Evolutionary conservation across 2,329 filamentous ascomycete species (phyloP), one percentile per base, ranked within the genome.

Genomic region (Exophiala sp.): DNA sequence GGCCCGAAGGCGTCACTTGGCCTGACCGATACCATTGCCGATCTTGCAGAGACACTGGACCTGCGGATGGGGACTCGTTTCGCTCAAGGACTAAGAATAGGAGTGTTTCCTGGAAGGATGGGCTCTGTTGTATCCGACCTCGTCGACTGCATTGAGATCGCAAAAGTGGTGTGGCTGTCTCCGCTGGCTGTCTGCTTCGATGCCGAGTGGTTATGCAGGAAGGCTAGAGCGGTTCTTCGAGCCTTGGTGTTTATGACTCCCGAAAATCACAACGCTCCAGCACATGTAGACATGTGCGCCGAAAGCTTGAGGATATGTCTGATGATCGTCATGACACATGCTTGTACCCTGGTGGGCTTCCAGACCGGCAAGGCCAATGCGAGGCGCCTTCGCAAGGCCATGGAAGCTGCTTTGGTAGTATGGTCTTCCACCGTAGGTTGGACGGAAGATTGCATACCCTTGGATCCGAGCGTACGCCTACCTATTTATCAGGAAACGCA

Each of bases 201-300:
- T 32, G 55, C 55, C 11, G 55, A 58, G 47, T 58, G 55, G 55
- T 43, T 58, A 19, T 58, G 55, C 47, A 43, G 55, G n/a, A 58
- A 58, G 29, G 52, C 55, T 10, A 22, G 55, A 29, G 32, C 55
- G 13, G 50, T 58, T 5, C 48, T 58, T 18, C 52, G 55, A 2
- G 46, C 34, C 5, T 29, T 58, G 29, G 52, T 56, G n/a, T 30
- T 34, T 11, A 32, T 58, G 16, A 46, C 55, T 14, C 55, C 55
- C 4, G 55, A 55, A 23, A 39, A 51, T 37, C 50, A 48, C 22
- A 34, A 43, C 8, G 47, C 52, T 3, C 50, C 52, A 13, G 32
- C 48, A 35, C 32, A 45, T 24, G 16, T 43, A 30, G 47, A 32
- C 30, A 56, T 48, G 24, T 55, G 55, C 35, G 47, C 41, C 9